Base-by-base conservation (phyloP, 805 yeast species). In the Barnettozyma sp. region DNA sequence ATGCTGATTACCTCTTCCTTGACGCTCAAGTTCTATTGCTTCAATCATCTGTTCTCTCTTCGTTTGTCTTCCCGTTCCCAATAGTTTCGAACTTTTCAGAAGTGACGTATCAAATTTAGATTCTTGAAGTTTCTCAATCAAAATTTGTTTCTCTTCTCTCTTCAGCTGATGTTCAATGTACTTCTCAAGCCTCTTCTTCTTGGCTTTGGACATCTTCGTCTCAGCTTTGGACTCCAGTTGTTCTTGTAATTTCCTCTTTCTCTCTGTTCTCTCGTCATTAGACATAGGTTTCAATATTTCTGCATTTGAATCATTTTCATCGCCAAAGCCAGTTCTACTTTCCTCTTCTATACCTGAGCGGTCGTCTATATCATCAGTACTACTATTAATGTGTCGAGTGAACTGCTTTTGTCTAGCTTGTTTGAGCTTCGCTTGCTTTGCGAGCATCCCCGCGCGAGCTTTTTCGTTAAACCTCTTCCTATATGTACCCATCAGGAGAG, bases 101-200 rank as follows among this genome's bases (percentile, higher is more conserved):
- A 75, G 48, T 0, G 78, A 62, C 0, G 95, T 76, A 52, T 88
- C 95, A 31, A 90, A 70, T 22, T 63, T 62, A 7, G 73, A 63
- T 19, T 68, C 70, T 34, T 79, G 71, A 27, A 90, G 65, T 55
- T 86, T 87, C 44, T 80, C 77, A 28, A 90, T 63, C 36, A 90
- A 63, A 3, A 72, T 70, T 47, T 82, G 82, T 58, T 83, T 83
- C 60, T 90, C 97, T 56, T 90, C 95, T 53, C 94, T 66, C 50
- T 81, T 82, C 48, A 87, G 54, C 55, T 87, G 96, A 60, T 84
- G 94, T 40, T 87, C 94, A 25, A 90, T 86, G 58, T 86, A 90
- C 58, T 90, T 90, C 43, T 90, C 97, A 29, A 90, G 62, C 39
- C 97, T 63, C 62, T 82, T 76, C 72, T 66, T 68, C 64, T 90